A percentile compares a stretch with the other conserved stretches of the same genome.
Conservation (phyloP, 352 stramenopile genomes). For the Paralagenidium karlingii region DNA sequence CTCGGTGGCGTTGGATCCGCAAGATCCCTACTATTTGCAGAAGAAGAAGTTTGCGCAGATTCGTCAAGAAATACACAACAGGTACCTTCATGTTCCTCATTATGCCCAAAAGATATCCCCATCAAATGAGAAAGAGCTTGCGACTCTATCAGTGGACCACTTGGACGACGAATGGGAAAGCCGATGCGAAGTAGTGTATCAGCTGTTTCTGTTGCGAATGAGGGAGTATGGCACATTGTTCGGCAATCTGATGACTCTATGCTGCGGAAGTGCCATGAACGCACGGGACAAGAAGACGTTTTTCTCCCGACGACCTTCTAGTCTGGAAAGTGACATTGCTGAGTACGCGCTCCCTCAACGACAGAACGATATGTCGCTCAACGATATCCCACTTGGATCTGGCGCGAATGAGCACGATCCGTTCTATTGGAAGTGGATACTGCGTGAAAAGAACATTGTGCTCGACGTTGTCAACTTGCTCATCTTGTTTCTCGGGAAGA, state of each 20-base stretch:
- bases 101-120: conserved; percentile 32
- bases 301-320: conserved; percentile 44
- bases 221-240: conserved; percentile 55
- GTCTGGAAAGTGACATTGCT: conserved; percentile 9
- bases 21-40: conserved; percentile 58
- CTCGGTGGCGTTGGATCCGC: conserved; percentile 24
- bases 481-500: conserved; percentile 62
- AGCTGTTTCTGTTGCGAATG: conserved; percentile 58
- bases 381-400: neutral
- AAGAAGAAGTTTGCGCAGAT: conserved; percentile 59
- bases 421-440: conserved; percentile 72
- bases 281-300: conserved; percentile 74
- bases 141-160: conserved; percentile 20
- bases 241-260: conserved; percentile 49
- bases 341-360: neutral
- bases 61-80: conserved; percentile 49
- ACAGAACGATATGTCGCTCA: neutral
- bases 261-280: conserved; percentile 48
- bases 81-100: conserved; percentile 53
- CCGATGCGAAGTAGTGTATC: conserved; percentile 53
- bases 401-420: conserved; percentile 33
- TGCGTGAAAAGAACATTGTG: conserved; percentile 68
- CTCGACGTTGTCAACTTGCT: conserved; percentile 53
- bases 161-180: conserved; percentile 67
- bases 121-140: conserved; percentile 31